Conservation (phyloP, 768 basidiomycete species). For the Hypsizygus marmoreus region DNA sequence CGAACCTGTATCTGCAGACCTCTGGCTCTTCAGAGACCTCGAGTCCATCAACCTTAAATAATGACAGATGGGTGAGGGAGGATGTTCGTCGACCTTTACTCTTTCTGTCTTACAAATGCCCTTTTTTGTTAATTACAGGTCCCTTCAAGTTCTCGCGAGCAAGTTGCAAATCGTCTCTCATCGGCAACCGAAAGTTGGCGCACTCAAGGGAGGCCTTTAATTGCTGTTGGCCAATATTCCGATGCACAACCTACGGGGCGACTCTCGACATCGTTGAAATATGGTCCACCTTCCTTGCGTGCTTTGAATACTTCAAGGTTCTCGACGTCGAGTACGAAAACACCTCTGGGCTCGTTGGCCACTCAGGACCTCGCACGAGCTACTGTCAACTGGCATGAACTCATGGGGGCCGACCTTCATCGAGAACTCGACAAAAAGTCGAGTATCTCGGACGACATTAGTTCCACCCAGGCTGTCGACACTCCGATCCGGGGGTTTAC, state of each 20-base stretch:
- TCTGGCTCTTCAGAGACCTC: too few species aligned
- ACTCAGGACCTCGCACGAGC: not conserved
- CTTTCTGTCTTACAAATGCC: too few species aligned
- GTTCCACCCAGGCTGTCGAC: constrained; percentile 9
- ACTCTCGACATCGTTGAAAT: constrained; percentile 7
- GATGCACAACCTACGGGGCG: constrained; percentile 8
- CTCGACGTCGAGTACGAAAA: not conserved
- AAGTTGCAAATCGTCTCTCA: not conserved
- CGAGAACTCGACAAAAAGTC: not conserved
- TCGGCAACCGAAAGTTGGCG: not conserved
- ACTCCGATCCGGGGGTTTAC: constrained; percentile 3
- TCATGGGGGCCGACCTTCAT: constrained; percentile 3
- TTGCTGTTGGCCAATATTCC: not conserved
- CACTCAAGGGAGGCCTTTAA: not conserved
- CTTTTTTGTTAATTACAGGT: too few species aligned
- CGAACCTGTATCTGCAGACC: too few species aligned
- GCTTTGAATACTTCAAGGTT: not conserved
- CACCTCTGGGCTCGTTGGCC: constrained; percentile 1
- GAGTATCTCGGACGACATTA: constrained; percentile 10
- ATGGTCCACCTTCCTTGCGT: constrained; percentile 1
- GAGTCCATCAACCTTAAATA: too few species aligned
- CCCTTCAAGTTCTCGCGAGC: too few species aligned
- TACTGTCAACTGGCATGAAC: constrained; percentile 8
- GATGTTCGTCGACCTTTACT: too few species aligned
- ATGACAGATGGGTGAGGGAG: too few species aligned